phyloP scores from a whole-genome alignment of 805 yeast genomes.

The Kazachstania bromeliacearum region DNA sequence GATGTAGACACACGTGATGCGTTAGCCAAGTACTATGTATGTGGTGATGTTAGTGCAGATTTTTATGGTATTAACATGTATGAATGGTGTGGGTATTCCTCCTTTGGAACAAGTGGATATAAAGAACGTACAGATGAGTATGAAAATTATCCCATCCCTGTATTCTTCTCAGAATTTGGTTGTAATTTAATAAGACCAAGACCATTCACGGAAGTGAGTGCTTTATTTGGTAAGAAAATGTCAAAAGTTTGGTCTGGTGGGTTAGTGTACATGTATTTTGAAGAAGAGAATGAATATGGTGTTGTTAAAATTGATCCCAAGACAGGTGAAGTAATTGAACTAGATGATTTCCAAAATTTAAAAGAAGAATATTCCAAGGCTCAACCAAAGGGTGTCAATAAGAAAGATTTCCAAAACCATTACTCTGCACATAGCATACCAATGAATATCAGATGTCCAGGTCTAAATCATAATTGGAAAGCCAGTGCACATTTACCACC shows the following conservation, averaged over 20 bases:
- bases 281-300: conserved; percentile 68
- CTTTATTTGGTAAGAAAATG: conserved; percentile 59
- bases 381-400: conserved; percentile 36
- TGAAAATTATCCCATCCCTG: conserved; percentile 56
- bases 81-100: conserved; percentile 75
- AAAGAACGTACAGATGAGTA: conserved; percentile 53
- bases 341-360: conserved; percentile 51
- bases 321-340: conserved; percentile 38
- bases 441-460: conserved; percentile 13
- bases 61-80: conserved; percentile 82
- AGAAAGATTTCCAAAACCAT: conserved; percentile 24
- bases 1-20: conserved; percentile 70
- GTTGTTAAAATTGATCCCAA: conserved; percentile 43
- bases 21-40: conserved; percentile 76
- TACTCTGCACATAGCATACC: conserved; percentile 7
- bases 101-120: conserved; percentile 58
- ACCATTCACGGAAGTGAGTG: conserved; percentile 59
- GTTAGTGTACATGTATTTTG: conserved; percentile 73
- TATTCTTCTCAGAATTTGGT: conserved; percentile 75
- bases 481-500: conserved; percentile 58
- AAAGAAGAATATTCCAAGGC: conserved; percentile 42
- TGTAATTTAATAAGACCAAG: conserved; percentile 62
- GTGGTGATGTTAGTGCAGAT: conserved; percentile 61
- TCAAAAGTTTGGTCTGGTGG: conserved; percentile 81
- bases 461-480: conserved; percentile 37